Conservation (phyloP, 73 alveolate genomes). For the Urostyla sp. region DNA sequence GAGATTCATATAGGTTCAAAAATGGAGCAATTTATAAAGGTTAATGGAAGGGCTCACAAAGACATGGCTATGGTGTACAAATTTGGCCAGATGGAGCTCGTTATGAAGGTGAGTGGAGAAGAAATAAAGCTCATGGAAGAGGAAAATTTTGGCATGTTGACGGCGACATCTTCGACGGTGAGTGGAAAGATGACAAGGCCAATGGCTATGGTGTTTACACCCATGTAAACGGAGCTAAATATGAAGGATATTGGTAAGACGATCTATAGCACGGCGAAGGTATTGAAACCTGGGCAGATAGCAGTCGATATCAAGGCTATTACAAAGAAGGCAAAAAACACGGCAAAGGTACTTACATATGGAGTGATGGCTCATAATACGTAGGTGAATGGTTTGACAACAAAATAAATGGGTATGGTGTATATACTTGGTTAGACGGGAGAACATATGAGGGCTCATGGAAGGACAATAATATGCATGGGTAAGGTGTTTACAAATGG, state of each 20-base stretch:
- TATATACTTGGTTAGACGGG: conserved; percentile 86
- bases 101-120: conserved; percentile 74
- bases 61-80: conserved; percentile 78
- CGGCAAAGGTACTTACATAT: conserved; percentile 88
- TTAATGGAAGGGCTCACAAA: conserved; percentile 65
- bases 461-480: conserved; percentile 90
- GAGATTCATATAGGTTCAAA: conserved; percentile 61
- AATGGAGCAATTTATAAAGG: conserved; percentile 87
- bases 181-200: conserved; percentile 86
- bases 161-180: conserved; percentile 85
- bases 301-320: conserved; percentile 86
- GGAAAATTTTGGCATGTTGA: conserved; percentile 85
- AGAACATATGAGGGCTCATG: conserved; percentile 82
- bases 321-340: conserved; percentile 90
- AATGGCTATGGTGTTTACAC: conserved; percentile 88
- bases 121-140: conserved; percentile 66
- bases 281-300: conserved; percentile 91
- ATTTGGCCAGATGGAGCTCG: conserved; percentile 83
- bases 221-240: conserved; percentile 88
- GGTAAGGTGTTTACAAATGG: conserved; percentile 87
- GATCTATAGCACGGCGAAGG: conserved; percentile 88
- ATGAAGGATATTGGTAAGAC: conserved; percentile 89
- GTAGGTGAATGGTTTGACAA: conserved; percentile 90
- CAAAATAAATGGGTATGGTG: conserved; percentile 82
- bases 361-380: conserved; percentile 86